Base-by-base conservation (phyloP, 306 rosid species). In the Prunus mira region DNA sequence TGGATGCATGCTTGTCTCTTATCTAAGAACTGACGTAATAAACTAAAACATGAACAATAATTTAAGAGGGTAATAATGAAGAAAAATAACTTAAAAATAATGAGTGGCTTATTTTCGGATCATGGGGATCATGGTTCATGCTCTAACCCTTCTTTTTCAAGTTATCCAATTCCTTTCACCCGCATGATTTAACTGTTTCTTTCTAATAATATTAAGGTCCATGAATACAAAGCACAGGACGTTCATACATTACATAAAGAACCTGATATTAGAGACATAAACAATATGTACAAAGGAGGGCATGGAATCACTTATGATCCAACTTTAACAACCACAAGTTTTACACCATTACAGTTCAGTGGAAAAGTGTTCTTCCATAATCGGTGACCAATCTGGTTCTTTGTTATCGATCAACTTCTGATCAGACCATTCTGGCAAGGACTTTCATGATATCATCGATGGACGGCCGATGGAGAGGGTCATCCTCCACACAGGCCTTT, bases 391-490 rank as follows among this genome's bases (percentile, higher is more conserved):
- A n/a, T 2, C 7, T 19, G 62, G 28, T 20, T 56, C 57, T 56
- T 25, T 9, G 10, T 10, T 11, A 60, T 25, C 12, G n/a, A 60
- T 65, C 73, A 50, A 57, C 46, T 57, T 28, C 65, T 63, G 46
- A 62, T 72, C 82, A 86, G 65, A 72, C 86, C 87, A 86, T 84
- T 86, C 82, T 87, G 25, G 83, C 80, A 3, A 89, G 86, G 65
- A 91, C 91, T 79, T 86, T 89, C 77, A 89, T 87, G 76, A 87
- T 87, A 74, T 87, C 93, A 77, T 91, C 88, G 81, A 87, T 87
- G 5, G 86, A 79, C 43, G 97, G 93, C 62, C 92, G 80, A 72
- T 55, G 87, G 77, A 79, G 62, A 22, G 89, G 92, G 62, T 89
- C 92, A 74, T 89, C 93, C 50, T 85, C 91, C 67, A 86, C 80